These are phyloP conservation scores for Stylosanthes scabra DNA, from an alignment of 331 rosid species.

Conservation along the genomic window DNA sequence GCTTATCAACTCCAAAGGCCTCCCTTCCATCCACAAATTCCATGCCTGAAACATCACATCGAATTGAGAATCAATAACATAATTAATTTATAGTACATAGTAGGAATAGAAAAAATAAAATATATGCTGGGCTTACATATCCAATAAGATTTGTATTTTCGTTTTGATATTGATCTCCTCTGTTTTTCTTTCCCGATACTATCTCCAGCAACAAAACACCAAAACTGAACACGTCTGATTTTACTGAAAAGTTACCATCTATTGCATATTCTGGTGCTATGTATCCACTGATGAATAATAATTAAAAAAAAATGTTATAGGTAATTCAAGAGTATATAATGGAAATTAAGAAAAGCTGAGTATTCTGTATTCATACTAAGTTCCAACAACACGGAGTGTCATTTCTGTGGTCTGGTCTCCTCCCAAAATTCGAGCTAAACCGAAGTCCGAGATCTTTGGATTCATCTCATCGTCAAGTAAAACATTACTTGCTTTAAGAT, in stretches of 20 bases:
- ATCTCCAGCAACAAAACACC: constrained; percentile 54
- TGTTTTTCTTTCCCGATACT: constrained; percentile 47
- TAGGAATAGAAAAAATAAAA: not conserved
- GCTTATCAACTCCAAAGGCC: constrained; percentile 38
- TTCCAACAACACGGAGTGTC: not conserved
- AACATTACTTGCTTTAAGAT: not conserved
- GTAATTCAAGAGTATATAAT: not conserved
- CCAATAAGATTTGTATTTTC: constrained; percentile 40
- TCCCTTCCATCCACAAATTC: constrained; percentile 45
- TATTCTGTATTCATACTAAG: constrained; percentile 20
- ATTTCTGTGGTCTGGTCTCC: not conserved
- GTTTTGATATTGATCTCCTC: constrained; percentile 15
- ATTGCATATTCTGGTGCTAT: constrained; percentile 48
- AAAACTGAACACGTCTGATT: constrained; percentile 56
- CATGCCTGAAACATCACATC: constrained; percentile 40
- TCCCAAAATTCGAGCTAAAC: not conserved
- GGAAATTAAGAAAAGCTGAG: not conserved
- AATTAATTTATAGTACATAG: too few species aligned
- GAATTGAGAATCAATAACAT: not conserved
- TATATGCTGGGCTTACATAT: constrained; percentile 39
- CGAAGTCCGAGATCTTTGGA: not conserved
- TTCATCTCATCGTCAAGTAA: not conserved
- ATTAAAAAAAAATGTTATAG: not conserved
- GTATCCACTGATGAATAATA: constrained; percentile 23
- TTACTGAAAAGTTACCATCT: constrained; percentile 46